These are phyloP conservation scores for Yamagishiella unicocca DNA, from an alignment of 139 green algal genomes.

Conservation along the genomic window DNA sequence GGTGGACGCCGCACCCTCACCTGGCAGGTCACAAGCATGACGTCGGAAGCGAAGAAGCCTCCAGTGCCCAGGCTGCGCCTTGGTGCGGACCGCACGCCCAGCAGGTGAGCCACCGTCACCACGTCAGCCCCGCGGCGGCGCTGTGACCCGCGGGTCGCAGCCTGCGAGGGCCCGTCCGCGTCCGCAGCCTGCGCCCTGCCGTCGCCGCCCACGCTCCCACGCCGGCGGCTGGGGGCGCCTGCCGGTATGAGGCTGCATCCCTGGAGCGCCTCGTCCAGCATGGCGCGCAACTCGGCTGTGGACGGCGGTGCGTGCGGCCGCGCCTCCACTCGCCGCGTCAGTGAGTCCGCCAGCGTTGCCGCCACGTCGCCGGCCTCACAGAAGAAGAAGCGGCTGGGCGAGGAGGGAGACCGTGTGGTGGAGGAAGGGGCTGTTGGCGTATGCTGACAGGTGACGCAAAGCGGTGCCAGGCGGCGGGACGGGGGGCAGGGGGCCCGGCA, in stretches of 20 bases:
- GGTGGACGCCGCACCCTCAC: too few species aligned
- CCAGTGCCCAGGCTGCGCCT: not conserved
- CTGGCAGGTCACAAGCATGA: not conserved
- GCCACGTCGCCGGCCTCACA: constrained; percentile 37
- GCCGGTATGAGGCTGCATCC: constrained; percentile 5
- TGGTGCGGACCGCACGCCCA: not conserved
- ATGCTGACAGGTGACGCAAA: too few species aligned
- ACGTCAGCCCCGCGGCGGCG: not conserved
- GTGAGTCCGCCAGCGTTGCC: not conserved
- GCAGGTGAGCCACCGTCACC: not conserved
- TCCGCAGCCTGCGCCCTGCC: not conserved
- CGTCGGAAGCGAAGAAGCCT: constrained; percentile 12
- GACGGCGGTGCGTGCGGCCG: constrained; percentile 20
- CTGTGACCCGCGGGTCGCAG: not conserved
- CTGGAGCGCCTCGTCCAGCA: constrained; percentile 33
- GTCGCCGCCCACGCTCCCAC: not conserved
- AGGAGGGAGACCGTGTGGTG: not conserved
- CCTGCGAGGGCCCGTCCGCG: not conserved
- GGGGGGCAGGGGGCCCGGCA: too few species aligned
- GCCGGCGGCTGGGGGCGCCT: too few species aligned
- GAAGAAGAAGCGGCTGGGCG: constrained; percentile 34
- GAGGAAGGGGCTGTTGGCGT: not conserved
- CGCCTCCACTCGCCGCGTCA: not conserved
- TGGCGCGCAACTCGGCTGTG: constrained; percentile 18
- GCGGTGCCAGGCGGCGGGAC: too few species aligned